Percentiles rank a stretch among this genome's conserved stretches.
Evolutionary conservation across 176 grass and related monocot species (phyloP).

Genomic region (Miscanthus lutarioriparius): DNA sequence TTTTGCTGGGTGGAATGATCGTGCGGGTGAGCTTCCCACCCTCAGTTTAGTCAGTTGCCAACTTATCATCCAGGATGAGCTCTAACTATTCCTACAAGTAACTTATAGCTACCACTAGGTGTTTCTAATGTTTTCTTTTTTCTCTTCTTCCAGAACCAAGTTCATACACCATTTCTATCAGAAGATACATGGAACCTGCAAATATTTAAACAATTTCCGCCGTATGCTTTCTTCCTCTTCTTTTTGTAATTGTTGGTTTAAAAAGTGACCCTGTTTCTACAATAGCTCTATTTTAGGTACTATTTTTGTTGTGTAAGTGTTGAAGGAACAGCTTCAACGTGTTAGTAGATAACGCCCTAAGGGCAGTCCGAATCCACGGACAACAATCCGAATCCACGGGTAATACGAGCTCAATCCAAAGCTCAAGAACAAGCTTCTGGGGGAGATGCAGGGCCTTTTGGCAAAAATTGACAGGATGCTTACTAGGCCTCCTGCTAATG

Average conservation of each 20-base stretch:
- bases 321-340: no score
- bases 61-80: not conserved
- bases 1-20: slow-evolving; percentile 77
- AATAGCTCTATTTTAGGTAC: slow-evolving; percentile 4
- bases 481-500: slow-evolving; percentile 20
- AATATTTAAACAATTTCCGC: slow-evolving; percentile 76
- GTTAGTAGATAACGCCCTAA: no score
- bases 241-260: not conserved
- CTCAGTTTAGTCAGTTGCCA: not conserved
- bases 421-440: no score
- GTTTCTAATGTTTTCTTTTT: slow-evolving; percentile 33
- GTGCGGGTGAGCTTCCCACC: slow-evolving; percentile 49
- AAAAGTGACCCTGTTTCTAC: slow-evolving; percentile 6
- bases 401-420: no score
- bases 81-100: slow-evolving; percentile 12
- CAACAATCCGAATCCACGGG: no score
- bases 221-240: slow-evolving; percentile 49
- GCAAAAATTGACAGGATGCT: slow-evolving; percentile 64
- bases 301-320: no score
- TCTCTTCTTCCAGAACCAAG: slow-evolving; percentile 76
- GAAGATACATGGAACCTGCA: slow-evolving; percentile 90
- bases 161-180: slow-evolving; percentile 62
- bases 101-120: slow-evolving; percentile 24
- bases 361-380: no score
- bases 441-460: slow-evolving; percentile 74